Evolutionary conservation across 371 early-diverging fungal species (phyloP).

Genomic region (Gilbertella persicaria): DNA sequence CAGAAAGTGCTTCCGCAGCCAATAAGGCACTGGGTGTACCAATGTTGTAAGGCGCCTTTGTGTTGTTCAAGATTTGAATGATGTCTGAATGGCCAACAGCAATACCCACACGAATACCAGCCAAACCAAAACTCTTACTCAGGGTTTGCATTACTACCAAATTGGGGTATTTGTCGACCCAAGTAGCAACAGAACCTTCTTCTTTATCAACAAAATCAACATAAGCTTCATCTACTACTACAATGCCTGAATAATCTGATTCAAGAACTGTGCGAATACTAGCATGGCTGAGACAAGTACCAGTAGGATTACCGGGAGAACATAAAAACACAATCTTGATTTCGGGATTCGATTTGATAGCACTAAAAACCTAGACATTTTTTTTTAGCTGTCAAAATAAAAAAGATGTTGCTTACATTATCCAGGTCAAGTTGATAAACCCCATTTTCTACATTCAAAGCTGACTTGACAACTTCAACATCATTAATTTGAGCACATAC

Average conservation of each 20-base stretch:
- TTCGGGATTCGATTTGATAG: conserved; percentile 63
- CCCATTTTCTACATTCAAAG: conserved; percentile 72
- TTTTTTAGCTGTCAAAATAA: not conserved
- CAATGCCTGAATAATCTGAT: conserved; percentile 69
- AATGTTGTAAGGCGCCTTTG: conserved; percentile 98
- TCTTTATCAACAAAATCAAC: conserved; percentile 85
- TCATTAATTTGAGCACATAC: conserved; percentile 95
- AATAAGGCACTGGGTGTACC: conserved; percentile 82
- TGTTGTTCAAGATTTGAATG: conserved; percentile 87
- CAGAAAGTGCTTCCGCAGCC: conserved; percentile 78
- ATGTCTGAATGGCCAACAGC: conserved; percentile 81
- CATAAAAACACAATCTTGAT: conserved; percentile 94
- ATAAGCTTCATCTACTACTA: conserved; percentile 98
- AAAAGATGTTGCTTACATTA: conserved; percentile 50
- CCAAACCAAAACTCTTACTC: conserved; percentile 96
- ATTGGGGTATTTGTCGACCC: conserved; percentile 86
- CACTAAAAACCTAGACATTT: conserved; percentile 55
- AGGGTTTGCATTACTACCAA: conserved; percentile 96
- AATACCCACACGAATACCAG: conserved; percentile 91
- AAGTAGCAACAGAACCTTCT: conserved; percentile 72
- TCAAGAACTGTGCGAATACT: conserved; percentile 79
- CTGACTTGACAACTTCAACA: conserved; percentile 82
- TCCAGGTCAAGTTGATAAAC: conserved; percentile 83
- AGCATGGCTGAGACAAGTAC: conserved; percentile 70
- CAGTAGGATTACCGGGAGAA: conserved; percentile 98